phyloP scores from a whole-genome alignment of 2,329 filamentous ascomycete species.

The Chrysoporthe cubensis region DNA sequence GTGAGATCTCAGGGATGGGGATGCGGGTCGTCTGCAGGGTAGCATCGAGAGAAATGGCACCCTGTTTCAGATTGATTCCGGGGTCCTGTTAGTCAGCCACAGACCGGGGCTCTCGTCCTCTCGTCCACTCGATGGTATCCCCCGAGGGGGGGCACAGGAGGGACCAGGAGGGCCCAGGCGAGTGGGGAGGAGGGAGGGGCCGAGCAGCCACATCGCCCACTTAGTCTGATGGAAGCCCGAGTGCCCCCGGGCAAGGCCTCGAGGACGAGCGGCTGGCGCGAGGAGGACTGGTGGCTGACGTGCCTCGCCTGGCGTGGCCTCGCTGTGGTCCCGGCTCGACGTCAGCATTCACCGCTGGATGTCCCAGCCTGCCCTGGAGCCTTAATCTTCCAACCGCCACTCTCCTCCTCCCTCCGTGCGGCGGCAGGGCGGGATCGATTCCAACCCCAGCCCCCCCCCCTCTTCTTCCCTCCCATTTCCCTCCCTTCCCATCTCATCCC shows the following conservation, averaged over 20 bases:
- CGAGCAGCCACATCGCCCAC: constrained; percentile 10
- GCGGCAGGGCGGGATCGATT: background rate
- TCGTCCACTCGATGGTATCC: constrained; percentile 13
- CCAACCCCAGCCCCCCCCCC: background rate
- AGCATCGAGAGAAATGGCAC: constrained; percentile 26
- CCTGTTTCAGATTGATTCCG: constrained; percentile 28
- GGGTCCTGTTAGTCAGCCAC: constrained; percentile 21
- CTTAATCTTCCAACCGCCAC: constrained; percentile 6
- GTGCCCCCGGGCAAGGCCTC: background rate
- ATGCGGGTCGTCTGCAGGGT: constrained; percentile 24
- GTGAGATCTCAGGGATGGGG: constrained; percentile 15
- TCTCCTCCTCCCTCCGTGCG: background rate
- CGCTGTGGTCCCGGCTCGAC: background rate
- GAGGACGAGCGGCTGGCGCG: constrained; percentile 1
- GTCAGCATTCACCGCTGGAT: constrained; percentile 4
- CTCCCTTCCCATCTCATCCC: background rate
- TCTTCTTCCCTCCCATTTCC: no score
- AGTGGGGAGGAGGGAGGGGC: background rate
- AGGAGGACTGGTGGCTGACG: background rate
- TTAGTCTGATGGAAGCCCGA: constrained; percentile 2
- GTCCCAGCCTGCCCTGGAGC: background rate
- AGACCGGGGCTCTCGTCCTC: constrained; percentile 12
- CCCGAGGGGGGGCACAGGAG: background rate
- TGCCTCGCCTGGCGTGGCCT: background rate
- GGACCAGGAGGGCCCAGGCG: constrained; percentile 13